Evolutionary conservation across 148 eudicot species (phyloP), one percentile per base, ranked within the genome.

Genomic region (Mesembryanthemum crystallinum): DNA sequence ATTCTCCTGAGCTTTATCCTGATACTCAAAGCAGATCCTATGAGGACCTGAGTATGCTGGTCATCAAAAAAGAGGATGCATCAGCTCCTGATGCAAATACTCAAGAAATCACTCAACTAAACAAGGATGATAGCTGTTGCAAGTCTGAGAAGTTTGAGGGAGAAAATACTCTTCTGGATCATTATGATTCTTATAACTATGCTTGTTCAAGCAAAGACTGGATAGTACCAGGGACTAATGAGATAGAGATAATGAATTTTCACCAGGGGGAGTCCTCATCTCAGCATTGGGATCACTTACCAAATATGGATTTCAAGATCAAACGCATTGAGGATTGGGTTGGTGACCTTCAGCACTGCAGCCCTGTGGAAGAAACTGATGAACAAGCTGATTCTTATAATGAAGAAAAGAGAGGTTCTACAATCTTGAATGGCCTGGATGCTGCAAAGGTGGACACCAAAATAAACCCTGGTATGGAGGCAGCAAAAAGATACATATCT

Each of bases 251-350:
- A 42, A 76, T 73, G 51, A 69, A 78, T 64, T 68, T 77, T 68
- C 30, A 64, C 49, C 78, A 72, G 49, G 89, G 76, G 28, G 86
- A 84, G 59, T 81, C 81, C 79, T 82, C 89, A 21, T 77, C 54
- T 61, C 69, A 70, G 74, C 72, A 51, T 58, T 78, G 82, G 80
- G 80, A 83, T 54, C 83, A 83, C 49, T 35, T 82, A 28, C 86
- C 90, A 2, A 70, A 45, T 72, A 68, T 82, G 79, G 88, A 91
- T 75, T 86, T 85, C 58, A 89, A 80, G 89, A 80, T 79, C 9
- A 91, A 85, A 72, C 85, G 91, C 60, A 91, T 91, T 60, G 91
- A 91, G 83, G 89, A 86, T 17, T 93, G 98, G 98, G 92, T 93
- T 61, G 73, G 61, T 47, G 85, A 88, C 85, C 91, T 93, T 82